phyloP scores from a whole-genome alignment of 2,329 filamentous ascomycete species.

The Apiospora rasikravindrae region DNA sequence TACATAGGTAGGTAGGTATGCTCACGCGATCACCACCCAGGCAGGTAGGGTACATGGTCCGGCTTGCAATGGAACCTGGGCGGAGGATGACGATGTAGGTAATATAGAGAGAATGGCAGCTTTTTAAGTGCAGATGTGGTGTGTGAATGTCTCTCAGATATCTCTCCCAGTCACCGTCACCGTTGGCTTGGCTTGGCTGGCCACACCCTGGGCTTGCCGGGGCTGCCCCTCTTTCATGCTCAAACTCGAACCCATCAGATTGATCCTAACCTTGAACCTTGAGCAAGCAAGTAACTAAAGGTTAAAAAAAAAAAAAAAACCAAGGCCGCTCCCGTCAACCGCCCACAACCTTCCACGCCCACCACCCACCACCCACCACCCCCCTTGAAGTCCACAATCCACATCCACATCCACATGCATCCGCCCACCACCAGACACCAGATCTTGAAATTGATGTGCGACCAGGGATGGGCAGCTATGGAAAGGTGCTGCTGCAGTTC shows the following conservation, averaged over 20 bases:
- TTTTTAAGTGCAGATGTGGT: slow-evolving; percentile 11
- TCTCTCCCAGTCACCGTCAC: neutral
- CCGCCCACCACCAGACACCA: slow-evolving; percentile 17
- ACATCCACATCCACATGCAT: slow-evolving; percentile 14
- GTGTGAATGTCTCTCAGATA: slow-evolving; percentile 17
- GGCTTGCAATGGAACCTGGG: neutral
- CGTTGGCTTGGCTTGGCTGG: neutral
- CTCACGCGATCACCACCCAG: neutral
- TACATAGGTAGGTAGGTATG: neutral
- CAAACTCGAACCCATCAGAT: neutral
- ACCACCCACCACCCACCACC: neutral
- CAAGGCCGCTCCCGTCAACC: slow-evolving; percentile 14
- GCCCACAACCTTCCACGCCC: neutral
- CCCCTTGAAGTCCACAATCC: slow-evolving; percentile 8
- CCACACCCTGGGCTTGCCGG: neutral
- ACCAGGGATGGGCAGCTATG: slow-evolving; percentile 15
- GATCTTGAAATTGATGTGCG: slow-evolving; percentile 18
- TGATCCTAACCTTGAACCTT: slow-evolving; percentile 6
- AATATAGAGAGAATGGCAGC: neutral
- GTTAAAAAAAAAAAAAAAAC: neutral
- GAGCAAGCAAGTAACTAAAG: neutral
- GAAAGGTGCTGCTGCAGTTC: slow-evolving; percentile 14
- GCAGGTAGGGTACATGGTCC: neutral
- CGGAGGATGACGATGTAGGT: neutral
- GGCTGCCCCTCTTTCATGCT: slow-evolving; percentile 13